Percentiles rank a stretch among this genome's conserved stretches.
phyloP scores from a whole-genome alignment of 805 yeast genomes.

The Wickerhamomyces queroliae region DNA sequence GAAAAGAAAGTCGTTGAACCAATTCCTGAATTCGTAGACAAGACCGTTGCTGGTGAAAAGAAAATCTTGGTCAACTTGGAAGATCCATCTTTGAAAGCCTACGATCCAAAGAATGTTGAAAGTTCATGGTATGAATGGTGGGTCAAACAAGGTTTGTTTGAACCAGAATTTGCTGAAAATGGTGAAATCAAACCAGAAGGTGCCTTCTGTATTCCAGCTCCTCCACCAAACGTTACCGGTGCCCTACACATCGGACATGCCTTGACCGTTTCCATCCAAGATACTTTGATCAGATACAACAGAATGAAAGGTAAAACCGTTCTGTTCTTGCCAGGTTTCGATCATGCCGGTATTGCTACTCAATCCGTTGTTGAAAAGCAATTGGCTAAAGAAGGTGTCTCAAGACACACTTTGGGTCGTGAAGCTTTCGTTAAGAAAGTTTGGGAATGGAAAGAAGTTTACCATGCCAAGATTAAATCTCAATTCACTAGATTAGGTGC shows the following conservation, averaged over 20 bases:
- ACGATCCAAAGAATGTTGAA: slow-evolving; percentile 88
- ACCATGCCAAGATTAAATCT: slow-evolving; percentile 76
- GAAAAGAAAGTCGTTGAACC: slow-evolving; percentile 68
- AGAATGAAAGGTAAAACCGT: slow-evolving; percentile 97
- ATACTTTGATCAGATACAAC: slow-evolving; percentile 84
- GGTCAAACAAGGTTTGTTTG: slow-evolving; percentile 81
- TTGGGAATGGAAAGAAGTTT: slow-evolving; percentile 98
- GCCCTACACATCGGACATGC: slow-evolving; percentile 99
- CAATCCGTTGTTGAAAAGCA: slow-evolving; percentile 97
- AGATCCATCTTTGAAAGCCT: slow-evolving; percentile 90
- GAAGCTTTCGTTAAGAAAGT: slow-evolving; percentile 83
- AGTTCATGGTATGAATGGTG: slow-evolving; percentile 98
- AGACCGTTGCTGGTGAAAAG: slow-evolving; percentile 85
- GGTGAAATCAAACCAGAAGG: slow-evolving; percentile 83
- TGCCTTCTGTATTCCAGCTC: slow-evolving; percentile 88
- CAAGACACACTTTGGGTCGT: slow-evolving; percentile 94
- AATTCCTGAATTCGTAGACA: slow-evolving; percentile 80
- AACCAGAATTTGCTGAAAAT: slow-evolving; percentile 74
- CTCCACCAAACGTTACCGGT: slow-evolving; percentile 99
- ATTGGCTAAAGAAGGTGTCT: slow-evolving; percentile 72
- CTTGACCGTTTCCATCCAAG: slow-evolving; percentile 91
- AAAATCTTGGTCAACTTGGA: slow-evolving; percentile 82
- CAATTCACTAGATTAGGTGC: slow-evolving; percentile 91
- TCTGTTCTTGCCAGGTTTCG: slow-evolving; percentile 91
- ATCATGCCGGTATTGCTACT: slow-evolving; percentile 98